Evolutionary conservation across 768 basidiomycete species (phyloP).

Genomic region (Plicaturopsis crispa): DNA sequence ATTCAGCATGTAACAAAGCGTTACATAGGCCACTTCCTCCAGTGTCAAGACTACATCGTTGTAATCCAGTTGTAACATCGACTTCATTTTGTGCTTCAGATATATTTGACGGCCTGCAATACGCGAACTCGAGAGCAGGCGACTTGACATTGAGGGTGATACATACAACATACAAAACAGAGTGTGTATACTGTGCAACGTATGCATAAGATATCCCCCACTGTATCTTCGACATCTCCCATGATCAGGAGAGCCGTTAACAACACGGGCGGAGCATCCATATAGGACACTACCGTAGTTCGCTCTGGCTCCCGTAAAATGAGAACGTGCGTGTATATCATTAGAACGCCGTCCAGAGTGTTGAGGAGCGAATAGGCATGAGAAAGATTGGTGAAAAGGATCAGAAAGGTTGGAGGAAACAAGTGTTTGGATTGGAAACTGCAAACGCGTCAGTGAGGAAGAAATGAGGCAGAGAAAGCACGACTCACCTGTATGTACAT

Average conservation of each 20-base stretch:
- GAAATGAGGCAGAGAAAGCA: constrained; percentile 1
- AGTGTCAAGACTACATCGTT: too few species aligned
- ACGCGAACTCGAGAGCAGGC: too few species aligned
- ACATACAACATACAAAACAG: too few species aligned
- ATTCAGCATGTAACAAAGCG: too few species aligned
- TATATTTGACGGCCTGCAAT: too few species aligned
- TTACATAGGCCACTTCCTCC: too few species aligned
- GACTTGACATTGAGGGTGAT: too few species aligned
- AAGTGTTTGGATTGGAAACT: constrained; percentile 5
- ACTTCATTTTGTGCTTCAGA: too few species aligned
- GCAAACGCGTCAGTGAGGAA: not conserved
- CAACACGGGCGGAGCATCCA: constrained; percentile 23
- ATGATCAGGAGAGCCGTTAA: constrained; percentile 23
- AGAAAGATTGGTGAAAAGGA: constrained; percentile 1
- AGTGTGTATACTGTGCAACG: too few species aligned
- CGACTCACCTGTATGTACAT: not conserved
- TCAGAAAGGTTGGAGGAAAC: constrained; percentile 2
- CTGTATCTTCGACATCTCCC: constrained; percentile 27
- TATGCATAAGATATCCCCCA: constrained; percentile 19
- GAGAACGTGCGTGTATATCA: constrained; percentile 75
- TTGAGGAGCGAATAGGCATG: constrained; percentile 66
- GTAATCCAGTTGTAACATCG: too few species aligned
- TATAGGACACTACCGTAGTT: constrained; percentile 15
- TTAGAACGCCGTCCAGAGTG: constrained; percentile 88
- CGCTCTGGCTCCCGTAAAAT: constrained; percentile 92